Base-by-base conservation (phyloP, 2,329 filamentous ascomycete species). In the Cryphonectria carpinicola region DNA sequence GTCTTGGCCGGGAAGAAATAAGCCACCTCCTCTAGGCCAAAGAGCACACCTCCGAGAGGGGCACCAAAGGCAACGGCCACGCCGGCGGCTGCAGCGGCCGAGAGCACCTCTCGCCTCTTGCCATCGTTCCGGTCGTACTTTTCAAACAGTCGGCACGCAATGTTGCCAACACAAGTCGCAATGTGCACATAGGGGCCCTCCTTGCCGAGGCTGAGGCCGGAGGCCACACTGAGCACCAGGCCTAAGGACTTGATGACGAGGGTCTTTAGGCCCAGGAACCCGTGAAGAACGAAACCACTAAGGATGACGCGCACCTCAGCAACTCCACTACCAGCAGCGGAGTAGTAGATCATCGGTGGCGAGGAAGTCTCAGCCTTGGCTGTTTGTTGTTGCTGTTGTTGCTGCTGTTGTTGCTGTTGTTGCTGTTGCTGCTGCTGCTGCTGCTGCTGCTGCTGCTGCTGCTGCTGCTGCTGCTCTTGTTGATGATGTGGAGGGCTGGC, bases 1-100 rank as follows among this genome's bases (percentile, higher is more conserved):
- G 95, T 98, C 83, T 99, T 98, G 7, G 95, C 94, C 0, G 96
- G 95, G 79, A 98, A 98, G 81, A 98, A 98, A 81, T 98, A 98
- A 75, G 93, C 90, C 73, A 98, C 95, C 85, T 98, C 96, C 81
- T 99, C 96, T 41, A 98, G 82, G 46, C 94, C 94, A 80, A 98
- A 98, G 3, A 98, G 85, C 1, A 98, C 94, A 67, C 95, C 95
- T 11, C 94, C 94, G 0, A 90, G 78, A 58, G 95, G 95, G 0
- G 95, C 94, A 52, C 95, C 95, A 79, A 98, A 98, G 17, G 95
- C 95, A 43, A 98, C 95, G 14, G 95, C 93, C 6, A 98, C 94
- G 79, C 95, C 95, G 68, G 94, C 94, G 0, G 95, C 94, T 0
- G 95, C 95, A 32, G 94, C 94, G 0, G 95, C 95, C 63, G 94